Evolutionary conservation across 768 basidiomycete genomes (phyloP), one percentile per base, ranked within the genome.

Genomic region (Pisolithus marmoratus): DNA sequence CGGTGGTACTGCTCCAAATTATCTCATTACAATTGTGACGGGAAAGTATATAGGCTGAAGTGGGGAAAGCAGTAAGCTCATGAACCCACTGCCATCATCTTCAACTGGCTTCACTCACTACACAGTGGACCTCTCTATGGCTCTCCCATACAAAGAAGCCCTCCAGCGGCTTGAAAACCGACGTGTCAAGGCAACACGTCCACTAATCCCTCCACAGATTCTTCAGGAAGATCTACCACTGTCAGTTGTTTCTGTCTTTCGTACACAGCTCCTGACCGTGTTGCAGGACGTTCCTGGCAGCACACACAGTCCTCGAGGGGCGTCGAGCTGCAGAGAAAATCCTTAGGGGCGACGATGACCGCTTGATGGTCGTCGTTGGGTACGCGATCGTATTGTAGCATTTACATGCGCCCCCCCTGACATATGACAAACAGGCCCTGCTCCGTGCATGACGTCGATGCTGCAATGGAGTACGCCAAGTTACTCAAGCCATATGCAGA

Each of bases 201-300:
- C 94, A 26, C 72, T 97, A 51, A 94, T 97, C 51, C 94, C 94
- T 47, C 94, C 94, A 20, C 93, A 94, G 64, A 95, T 97, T 54
- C 78, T 97, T 2, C 87, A 89, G 58, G 94, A 97, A 68, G 94
- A 97, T 68, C 78, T 90, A n/a, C 90, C 90, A 40, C 70, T 92
- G 88, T 90, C 70, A 48, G 82, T 55, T 15, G 42, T 43, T 42
- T 27, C 31, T 17, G 41, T 51, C 20, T 3, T 46, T 20, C 37
- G 43, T 5, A 4, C 29, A 19, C 56, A 19, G 58, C 38, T 19
- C 50, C 43, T 40, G 42, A 54, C 49, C 47, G 41, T 54, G 43
- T 42, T 55, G 12, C 49, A 94, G 89, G 52, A 87, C 87, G 55
- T 72, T 94, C 52, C 73, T 77, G 62, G 81, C 87, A 20, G 94